Base-by-base conservation (phyloP, 2,329 filamentous ascomycete genomes). In the Phaeosphaeriaceae sp. region DNA sequence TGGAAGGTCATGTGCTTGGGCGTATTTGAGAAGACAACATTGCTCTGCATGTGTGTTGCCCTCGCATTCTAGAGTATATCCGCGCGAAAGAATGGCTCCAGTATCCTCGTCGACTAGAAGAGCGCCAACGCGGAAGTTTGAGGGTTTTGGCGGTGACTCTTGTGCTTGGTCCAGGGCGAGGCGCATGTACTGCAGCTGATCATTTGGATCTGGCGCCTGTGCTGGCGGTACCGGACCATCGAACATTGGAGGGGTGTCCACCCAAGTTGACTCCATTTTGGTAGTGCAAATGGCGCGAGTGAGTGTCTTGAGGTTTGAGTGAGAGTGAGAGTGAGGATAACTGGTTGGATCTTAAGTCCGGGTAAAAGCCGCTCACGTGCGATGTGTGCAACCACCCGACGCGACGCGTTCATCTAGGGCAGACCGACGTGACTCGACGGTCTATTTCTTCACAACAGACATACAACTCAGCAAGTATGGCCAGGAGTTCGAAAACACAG, bases 31-130 rank as follows among this genome's bases (percentile, higher is more conserved):
- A 56, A 99, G 85, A 73, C 93, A 97, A 77, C 91, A 94, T 80
- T 99, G 93, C 76, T 99, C 95, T 3, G 95, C 95, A 74, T 99
- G 95, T 0, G 95, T 98, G 80, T 99, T 99, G 44, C 94, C 95
- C 0, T 88, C 85, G 3, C 94, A 87, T 78, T 99, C 94, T 58
- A 97, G 85, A 0, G 95, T 97, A 80, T 94, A 98, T 55, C 95
- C 94, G 1, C 92, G 91, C 0, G 91, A 87, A 26, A 96, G 83
- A 58, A 96, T 82, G 24, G 79, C 75, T 67, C 88, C 84, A 35
- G 81, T 83, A 44, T 79, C 78, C 15, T 83, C 76, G 58, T 88
- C 83, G 21, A 95, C 84, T 42, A 98, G 84, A n/a, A 97, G 78
- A n/a, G 95, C 95, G 44, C 95, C 95, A 22, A 99, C 94, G 59